Evolutionary conservation across 371 early-diverging fungal genomes (phyloP).

Genomic region (Lichtheimia ornata): DNA sequence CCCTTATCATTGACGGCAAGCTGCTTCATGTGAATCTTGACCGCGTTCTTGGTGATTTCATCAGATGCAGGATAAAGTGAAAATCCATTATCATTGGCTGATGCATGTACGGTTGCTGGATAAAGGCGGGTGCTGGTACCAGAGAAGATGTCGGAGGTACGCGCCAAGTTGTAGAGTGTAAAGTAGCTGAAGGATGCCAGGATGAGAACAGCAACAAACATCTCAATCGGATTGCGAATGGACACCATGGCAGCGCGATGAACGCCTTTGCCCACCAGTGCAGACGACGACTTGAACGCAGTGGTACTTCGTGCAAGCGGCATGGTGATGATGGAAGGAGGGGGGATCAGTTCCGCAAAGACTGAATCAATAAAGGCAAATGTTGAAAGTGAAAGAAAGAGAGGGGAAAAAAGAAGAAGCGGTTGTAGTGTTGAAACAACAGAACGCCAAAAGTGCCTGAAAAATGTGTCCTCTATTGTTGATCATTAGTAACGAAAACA

Average conservation of each 20-base stretch:
- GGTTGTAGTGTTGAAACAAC: constrained; percentile 2
- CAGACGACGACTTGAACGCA: constrained; percentile 9
- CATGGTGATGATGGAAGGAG: neutral
- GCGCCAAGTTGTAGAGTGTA: constrained; percentile 72
- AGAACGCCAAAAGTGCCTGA: neutral
- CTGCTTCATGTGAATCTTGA: constrained; percentile 58
- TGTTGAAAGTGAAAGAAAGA: neutral
- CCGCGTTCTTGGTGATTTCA: constrained; percentile 37
- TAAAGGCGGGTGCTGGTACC: constrained; percentile 55
- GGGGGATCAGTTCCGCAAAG: neutral
- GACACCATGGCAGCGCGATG: constrained; percentile 30
- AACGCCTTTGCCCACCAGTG: constrained; percentile 26
- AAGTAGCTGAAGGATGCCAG: constrained; percentile 78
- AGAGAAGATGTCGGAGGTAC: constrained; percentile 71
- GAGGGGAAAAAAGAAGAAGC: neutral
- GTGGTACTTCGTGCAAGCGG: constrained; percentile 6
- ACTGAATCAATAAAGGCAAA: too few species aligned
- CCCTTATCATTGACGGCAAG: constrained; percentile 44
- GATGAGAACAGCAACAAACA: constrained; percentile 72
- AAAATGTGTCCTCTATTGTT: too few species aligned
- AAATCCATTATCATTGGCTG: constrained; percentile 21
- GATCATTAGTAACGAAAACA: too few species aligned
- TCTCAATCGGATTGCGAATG: constrained; percentile 78
- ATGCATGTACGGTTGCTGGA: constrained; percentile 55
- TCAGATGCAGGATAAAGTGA: constrained; percentile 8